Evolutionary conservation across 495 filamentous ascomycete genomes (phyloP).

Genomic region (Durotheca rogersii): DNA sequence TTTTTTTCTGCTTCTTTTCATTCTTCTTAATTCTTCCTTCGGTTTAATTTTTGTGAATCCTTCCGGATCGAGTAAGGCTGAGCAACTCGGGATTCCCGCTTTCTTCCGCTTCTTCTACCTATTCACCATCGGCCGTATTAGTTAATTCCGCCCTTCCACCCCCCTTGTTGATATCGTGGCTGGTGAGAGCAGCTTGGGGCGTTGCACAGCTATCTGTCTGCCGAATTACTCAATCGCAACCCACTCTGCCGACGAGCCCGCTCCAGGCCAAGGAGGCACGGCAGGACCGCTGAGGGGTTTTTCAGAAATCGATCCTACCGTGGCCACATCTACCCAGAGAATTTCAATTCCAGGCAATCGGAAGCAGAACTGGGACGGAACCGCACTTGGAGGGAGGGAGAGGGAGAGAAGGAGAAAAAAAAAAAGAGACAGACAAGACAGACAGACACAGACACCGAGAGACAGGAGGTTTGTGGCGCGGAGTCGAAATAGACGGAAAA

Average conservation of each 20-base stretch:
- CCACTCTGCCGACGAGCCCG: background rate
- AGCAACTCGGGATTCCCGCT: slow-evolving; percentile 17
- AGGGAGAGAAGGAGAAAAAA: background rate
- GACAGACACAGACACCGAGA: too few relatives aligned
- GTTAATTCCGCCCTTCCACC: slow-evolving; percentile 4
- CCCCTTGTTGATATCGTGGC: background rate
- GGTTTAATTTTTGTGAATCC: slow-evolving; percentile 25
- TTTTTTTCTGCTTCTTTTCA: too few relatives aligned
- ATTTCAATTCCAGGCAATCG: background rate
- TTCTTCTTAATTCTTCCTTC: slow-evolving; percentile 5
- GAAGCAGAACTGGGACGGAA: background rate
- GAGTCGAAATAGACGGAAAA: slow-evolving; percentile 9
- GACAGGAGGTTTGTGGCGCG: slow-evolving; percentile 13
- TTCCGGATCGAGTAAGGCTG: slow-evolving; percentile 19
- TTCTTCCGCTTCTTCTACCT: slow-evolving; percentile 1
- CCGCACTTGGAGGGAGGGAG: background rate
- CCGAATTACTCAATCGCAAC: slow-evolving; percentile 1
- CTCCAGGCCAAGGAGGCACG: background rate
- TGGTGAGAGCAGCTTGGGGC: background rate
- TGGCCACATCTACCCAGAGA: background rate
- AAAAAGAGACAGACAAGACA: background rate
- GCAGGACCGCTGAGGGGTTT: background rate
- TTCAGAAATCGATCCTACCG: background rate
- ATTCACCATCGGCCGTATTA: slow-evolving; percentile 7
- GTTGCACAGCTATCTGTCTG: slow-evolving; percentile 3